phyloP scores from a whole-genome alignment of 2,329 filamentous ascomycete species.

The Cladobotryum protrusum region DNA sequence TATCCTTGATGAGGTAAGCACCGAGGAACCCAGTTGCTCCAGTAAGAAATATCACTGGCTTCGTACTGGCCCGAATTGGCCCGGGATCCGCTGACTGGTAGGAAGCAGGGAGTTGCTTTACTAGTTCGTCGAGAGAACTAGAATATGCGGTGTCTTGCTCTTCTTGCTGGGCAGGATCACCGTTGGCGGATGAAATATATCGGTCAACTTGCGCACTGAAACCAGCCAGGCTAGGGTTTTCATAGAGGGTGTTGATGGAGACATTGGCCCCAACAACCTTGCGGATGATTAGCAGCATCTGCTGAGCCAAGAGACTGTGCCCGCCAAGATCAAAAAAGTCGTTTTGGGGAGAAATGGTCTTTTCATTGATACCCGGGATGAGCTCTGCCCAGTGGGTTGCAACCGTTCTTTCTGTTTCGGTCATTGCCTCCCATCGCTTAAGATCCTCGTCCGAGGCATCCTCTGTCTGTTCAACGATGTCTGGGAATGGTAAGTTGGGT shows the following conservation, averaged over 20 bases:
- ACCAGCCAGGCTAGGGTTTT: slow-evolving; percentile 21
- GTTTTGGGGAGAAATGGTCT: slow-evolving; percentile 44
- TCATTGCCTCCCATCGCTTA: slow-evolving; percentile 47
- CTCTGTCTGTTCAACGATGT: slow-evolving; percentile 57
- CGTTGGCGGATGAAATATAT: background rate
- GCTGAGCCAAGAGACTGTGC: slow-evolving; percentile 54
- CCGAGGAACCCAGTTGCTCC: slow-evolving; percentile 59
- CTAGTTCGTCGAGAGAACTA: slow-evolving; percentile 46
- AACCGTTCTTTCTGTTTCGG: slow-evolving; percentile 33
- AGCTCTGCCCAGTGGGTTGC: slow-evolving; percentile 64
- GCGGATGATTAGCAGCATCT: slow-evolving; percentile 60
- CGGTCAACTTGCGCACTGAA: slow-evolving; percentile 26
- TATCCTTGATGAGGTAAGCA: slow-evolving; percentile 68
- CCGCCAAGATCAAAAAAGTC: slow-evolving; percentile 36
- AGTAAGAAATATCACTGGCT: slow-evolving; percentile 46
- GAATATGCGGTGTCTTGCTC: slow-evolving; percentile 47
- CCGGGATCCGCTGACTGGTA: slow-evolving; percentile 32
- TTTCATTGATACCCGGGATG: slow-evolving; percentile 59
- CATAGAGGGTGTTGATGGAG: slow-evolving; percentile 27
- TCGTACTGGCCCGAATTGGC: slow-evolving; percentile 20
- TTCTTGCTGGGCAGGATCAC: slow-evolving; percentile 17
- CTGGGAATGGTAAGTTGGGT: slow-evolving; percentile 72
- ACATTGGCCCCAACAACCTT: slow-evolving; percentile 25
- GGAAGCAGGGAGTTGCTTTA: slow-evolving; percentile 40
- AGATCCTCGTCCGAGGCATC: slow-evolving; percentile 30